These are phyloP conservation scores for Calonectria hongkongensis DNA, from an alignment of 2,329 filamentous ascomycete species.

Conservation along the genomic window DNA sequence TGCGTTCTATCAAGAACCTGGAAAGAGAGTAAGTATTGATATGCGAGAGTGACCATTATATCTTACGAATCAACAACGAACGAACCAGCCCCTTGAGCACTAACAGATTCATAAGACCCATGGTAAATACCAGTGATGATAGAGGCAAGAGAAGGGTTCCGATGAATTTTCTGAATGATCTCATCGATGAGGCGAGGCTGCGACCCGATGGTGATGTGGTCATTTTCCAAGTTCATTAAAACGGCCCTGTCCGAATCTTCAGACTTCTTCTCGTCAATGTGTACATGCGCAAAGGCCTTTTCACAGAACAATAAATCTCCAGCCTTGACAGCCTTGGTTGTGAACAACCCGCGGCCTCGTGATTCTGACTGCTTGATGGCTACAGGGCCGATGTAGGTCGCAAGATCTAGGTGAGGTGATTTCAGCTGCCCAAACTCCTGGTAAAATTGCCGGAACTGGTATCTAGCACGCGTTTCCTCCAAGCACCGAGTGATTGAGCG, in stretches of 20 bases:
- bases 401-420: conserved; percentile 67
- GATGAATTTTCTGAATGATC: conserved; percentile 67
- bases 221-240: conserved; percentile 61
- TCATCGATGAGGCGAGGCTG: conserved; percentile 64
- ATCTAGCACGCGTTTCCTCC: conserved; percentile 64
- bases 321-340: conserved; percentile 65
- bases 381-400: conserved; percentile 66
- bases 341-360: conserved; percentile 71
- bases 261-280: conserved; percentile 49
- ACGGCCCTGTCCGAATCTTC: conserved; percentile 42
- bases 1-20: conserved; percentile 68
- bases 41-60: too few relatives aligned
- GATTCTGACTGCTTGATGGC: conserved; percentile 62
- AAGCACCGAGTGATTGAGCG: neutral
- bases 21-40: neutral
- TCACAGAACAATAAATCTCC: conserved; percentile 74
- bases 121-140: conserved; percentile 59
- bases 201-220: conserved; percentile 58
- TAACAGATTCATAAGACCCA: conserved; percentile 60
- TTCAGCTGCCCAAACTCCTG: conserved; percentile 56
- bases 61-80: conserved; percentile 68
- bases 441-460: conserved; percentile 62
- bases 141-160: conserved; percentile 56
- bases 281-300: conserved; percentile 70
- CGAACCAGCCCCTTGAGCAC: conserved; percentile 55